phyloP scores from a whole-genome alignment of 2,329 filamentous ascomycete species.

The Thelonectria olida region DNA sequence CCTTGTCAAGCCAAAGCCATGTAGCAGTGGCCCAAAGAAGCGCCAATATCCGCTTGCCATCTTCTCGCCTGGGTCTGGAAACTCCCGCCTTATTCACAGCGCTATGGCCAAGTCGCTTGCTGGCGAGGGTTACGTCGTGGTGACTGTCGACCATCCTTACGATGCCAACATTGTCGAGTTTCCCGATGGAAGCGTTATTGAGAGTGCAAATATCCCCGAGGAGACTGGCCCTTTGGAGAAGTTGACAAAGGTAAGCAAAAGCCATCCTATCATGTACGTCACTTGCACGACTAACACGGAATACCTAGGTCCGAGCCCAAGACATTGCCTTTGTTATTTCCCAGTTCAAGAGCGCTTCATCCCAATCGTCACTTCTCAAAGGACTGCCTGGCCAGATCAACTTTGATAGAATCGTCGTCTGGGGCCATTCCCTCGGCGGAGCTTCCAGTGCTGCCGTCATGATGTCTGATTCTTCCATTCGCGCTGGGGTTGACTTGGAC shows the following conservation, averaged over 20 bases:
- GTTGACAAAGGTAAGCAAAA: constrained; percentile 26
- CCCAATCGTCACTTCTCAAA: constrained; percentile 26
- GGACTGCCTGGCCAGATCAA: constrained; percentile 39
- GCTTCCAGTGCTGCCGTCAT: constrained; percentile 47
- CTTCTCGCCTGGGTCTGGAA: constrained; percentile 56
- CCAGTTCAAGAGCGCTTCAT: constrained; percentile 37
- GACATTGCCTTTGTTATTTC: constrained; percentile 51
- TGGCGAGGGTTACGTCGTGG: constrained; percentile 55
- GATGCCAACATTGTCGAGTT: constrained; percentile 57
- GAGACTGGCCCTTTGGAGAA: constrained; percentile 20
- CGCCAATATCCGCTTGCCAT: constrained; percentile 44
- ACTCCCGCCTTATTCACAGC: constrained; percentile 53
- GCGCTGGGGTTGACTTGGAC: constrained; percentile 52
- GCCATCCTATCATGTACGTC: neutral
- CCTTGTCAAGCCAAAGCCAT: constrained; percentile 21
- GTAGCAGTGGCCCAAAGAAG: constrained; percentile 15
- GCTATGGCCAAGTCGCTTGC: constrained; percentile 56
- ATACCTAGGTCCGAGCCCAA: constrained; percentile 43
- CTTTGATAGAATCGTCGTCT: constrained; percentile 42
- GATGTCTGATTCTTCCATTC: constrained; percentile 43
- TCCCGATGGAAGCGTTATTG: constrained; percentile 49
- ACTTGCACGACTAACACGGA: neutral
- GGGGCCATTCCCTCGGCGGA: constrained; percentile 53
- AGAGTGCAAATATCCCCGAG: constrained; percentile 24
- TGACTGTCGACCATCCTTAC: constrained; percentile 59